Evolutionary conservation across 352 stramenopile species (phyloP).

Genomic region (Pythium oligandrum): DNA sequence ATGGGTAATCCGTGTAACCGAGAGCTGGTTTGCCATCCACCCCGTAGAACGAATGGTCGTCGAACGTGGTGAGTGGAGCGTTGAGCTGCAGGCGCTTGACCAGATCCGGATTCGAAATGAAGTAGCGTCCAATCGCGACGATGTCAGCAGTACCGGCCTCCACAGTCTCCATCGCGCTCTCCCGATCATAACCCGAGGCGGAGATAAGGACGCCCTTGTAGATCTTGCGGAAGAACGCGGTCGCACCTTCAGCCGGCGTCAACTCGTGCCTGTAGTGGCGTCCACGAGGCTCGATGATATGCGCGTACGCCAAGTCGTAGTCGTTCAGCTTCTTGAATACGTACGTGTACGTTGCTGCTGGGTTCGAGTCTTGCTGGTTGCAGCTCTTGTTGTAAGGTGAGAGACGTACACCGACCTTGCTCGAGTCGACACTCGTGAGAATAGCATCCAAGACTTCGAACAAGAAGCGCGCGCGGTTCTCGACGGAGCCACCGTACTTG

Average conservation of each 20-base stretch:
- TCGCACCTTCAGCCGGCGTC: slow-evolving; percentile 19
- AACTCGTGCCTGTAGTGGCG: slow-evolving; percentile 26
- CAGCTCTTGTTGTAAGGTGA: slow-evolving; percentile 3
- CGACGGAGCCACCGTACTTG: no score
- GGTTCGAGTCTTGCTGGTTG: slow-evolving; percentile 3
- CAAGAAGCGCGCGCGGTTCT: no score
- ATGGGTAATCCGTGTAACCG: slow-evolving; percentile 26
- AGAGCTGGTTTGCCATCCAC: slow-evolving; percentile 1
- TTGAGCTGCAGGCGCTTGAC: slow-evolving; percentile 46
- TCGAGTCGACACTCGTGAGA: no score
- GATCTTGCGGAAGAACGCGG: slow-evolving; percentile 37
- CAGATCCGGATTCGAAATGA: slow-evolving; percentile 77
- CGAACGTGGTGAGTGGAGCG: slow-evolving; percentile 8
- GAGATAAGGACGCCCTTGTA: slow-evolving; percentile 65
- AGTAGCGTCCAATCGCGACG: slow-evolving; percentile 61
- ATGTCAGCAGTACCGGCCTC: slow-evolving; percentile 43
- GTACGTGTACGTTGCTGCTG: slow-evolving; percentile 37
- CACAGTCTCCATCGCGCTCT: slow-evolving; percentile 42
- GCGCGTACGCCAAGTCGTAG: slow-evolving; percentile 49
- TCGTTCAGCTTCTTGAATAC: slow-evolving; percentile 48
- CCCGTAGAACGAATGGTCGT: slow-evolving; percentile 14
- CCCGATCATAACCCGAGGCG: slow-evolving; percentile 47
- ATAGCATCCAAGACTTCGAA: no score
- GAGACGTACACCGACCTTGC: no score
- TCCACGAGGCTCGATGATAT: slow-evolving; percentile 56